Conservation (phyloP, 2,329 filamentous ascomycete species). For the Juglanconis sp. region DNA sequence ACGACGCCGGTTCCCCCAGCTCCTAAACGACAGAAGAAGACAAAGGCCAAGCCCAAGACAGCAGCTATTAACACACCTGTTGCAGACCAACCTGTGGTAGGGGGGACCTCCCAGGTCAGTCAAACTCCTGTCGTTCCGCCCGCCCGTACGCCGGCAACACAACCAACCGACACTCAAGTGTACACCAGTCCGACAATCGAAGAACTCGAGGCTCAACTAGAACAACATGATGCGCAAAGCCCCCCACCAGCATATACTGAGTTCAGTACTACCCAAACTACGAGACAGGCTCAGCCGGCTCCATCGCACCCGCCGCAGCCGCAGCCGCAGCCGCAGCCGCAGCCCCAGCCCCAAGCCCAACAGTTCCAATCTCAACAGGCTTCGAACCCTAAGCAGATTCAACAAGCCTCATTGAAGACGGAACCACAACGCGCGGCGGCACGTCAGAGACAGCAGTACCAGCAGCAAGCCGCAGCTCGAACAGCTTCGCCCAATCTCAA, state of each 20-base stretch:
- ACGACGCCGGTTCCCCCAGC: slow-evolving; percentile 25
- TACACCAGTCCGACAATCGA: slow-evolving; percentile 18
- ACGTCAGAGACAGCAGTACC: slow-evolving; percentile 20
- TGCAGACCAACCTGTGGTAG: not conserved
- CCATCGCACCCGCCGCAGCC: not conserved
- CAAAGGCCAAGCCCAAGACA: slow-evolving; percentile 22
- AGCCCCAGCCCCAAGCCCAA: not conserved
- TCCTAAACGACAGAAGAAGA: slow-evolving; percentile 35
- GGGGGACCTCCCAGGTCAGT: slow-evolving; percentile 1
- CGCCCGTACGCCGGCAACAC: slow-evolving; percentile 1
- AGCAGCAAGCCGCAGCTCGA: slow-evolving; percentile 16
- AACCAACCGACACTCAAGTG: slow-evolving; percentile 7
- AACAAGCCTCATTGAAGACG: slow-evolving; percentile 21
- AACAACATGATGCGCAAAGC: slow-evolving; percentile 11
- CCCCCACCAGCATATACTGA: slow-evolving; percentile 2
- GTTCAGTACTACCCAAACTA: not conserved
- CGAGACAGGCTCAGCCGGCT: slow-evolving; percentile 7
- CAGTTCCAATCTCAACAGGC: slow-evolving; percentile 8
- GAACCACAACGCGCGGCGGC: slow-evolving; percentile 15
- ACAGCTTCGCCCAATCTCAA: slow-evolving; percentile 16
- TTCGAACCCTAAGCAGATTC: slow-evolving; percentile 15
- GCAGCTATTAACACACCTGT: slow-evolving; percentile 14
- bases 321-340: not conserved
- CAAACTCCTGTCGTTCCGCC: slow-evolving; percentile 3
- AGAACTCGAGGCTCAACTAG: slow-evolving; percentile 17